Evolutionary conservation across 1,284 basidiomycete genomes (phyloP), one percentile per base, ranked within the genome.

Genomic region (Trichosporon sp.): DNA sequence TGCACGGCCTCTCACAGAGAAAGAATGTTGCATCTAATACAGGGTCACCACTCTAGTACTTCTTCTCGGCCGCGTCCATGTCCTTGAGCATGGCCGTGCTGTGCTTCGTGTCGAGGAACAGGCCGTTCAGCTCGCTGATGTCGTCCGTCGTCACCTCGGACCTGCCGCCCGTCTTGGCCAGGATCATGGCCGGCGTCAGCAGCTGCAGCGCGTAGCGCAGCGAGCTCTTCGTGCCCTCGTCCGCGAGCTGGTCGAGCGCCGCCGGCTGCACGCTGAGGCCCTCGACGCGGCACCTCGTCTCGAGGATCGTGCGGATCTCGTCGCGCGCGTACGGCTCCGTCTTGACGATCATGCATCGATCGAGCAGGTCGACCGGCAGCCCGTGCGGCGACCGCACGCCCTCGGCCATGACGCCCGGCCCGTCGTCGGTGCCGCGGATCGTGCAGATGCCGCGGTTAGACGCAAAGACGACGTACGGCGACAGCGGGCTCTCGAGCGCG

Each of bases 311-410:
- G 53, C 89, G 89, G 70, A 98, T 91, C 80, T 98, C 93, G 9
- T 92, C 91, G 53, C 89, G 87, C 11, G 88, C 88, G 83, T 98
- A 97, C 6, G 88, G 87, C 69, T 92, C 88, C 1, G 96, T 99
- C 78, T 94, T 92, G 53, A 99, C 95, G 72, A 99, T 99, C 87
- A 99, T 90, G 84, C 96, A 98, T 68, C 96, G 87, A 84, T 99
- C 96, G 60, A 98, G 87, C 29, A 99, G 85, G 84, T 99, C 96
- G 65, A 95, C 88, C 4, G 96, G 97, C 66, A 99, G 87, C 25
- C 96, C 97, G 81, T 99, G 96, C 0, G 97, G 93, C 1, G 93
- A 88, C 21, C 93, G 86, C 69, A 99, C 91, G 71, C 98, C 96
- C 1, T 88, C 89, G 23, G 23, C 79, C 78, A 34, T 70, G 56